Evolutionary conservation across 768 basidiomycete genomes (phyloP), one percentile per base, ranked within the genome.

Genomic region (Tephrocybe rancida): DNA sequence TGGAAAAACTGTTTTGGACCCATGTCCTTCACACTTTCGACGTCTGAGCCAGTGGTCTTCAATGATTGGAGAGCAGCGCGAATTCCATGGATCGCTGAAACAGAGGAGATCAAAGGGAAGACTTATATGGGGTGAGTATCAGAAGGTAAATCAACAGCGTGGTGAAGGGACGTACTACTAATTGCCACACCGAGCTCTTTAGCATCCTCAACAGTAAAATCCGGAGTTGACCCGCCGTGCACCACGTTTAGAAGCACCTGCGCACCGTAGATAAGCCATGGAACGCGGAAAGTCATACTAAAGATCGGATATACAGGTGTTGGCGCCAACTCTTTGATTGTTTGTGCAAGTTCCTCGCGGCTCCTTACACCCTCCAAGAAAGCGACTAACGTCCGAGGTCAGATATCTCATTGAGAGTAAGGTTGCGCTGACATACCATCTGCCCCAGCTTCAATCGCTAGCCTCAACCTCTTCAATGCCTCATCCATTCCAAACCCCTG

Each of bases 331-430:
- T 67, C 64, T 29, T 60, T 46, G 39, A 82, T 73, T 2, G 78
- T 75, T 16, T 61, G 54, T 50, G 66, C 69, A 21, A 81, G 66
- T 24, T 76, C 70, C 52, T 81, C 79, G 48, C 73, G 73, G 24
- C 67, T 78, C 61, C 69, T 70, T 18, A 81, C 76, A 35, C 80
- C 80, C 63, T 82, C 80, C 29, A 81, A 72, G 69, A 82, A 83
- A 42, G 75, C 77, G n/a, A 81, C 77, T 60, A 7, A 69, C 71
- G 21, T 48, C 25, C 1, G 1, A n/a, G 19, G 13, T 41, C 43
- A 21, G 11, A 16, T 19, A 22, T 19, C n/a, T 26, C 14, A 5
- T 21, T 32, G 5, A n/a, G 8, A 5, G 6, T 21, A 6, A 21
- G 8, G 3, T 19, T 41, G 9, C 10, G 6, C 5, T 22, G 24